Base-by-base conservation (phyloP, 805 yeast species). In the Monosporozyma unispora region DNA sequence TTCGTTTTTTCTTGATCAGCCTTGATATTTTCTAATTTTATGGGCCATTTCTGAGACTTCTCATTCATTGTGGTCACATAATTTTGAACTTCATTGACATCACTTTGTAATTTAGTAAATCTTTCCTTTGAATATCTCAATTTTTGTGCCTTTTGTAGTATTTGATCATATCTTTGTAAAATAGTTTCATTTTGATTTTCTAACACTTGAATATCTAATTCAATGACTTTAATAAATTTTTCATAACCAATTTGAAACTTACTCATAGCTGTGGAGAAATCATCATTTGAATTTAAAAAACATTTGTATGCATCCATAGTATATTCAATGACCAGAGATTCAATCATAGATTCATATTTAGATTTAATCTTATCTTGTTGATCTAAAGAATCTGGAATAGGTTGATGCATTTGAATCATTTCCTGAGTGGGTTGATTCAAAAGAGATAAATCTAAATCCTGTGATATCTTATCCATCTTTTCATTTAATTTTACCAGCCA, bases 401-500 rank as follows among this genome's bases (percentile, higher is more conserved):
- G 35, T 27, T 58, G 58, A 38, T 57, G 56, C 21, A 62, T 43
- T 12, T 59, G 59, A 4, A 63, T 59, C 40, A 63, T 46, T 42
- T 64, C 67, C 45, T 62, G 67, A 1, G 68, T 63, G 33, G 61
- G 61, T 48, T 64, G 62, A 46, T 53, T 53, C 11, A 53, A 37
- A 21, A 62, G 41, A 9, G 56, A 54, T 29, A 57, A 51, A 50
- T 63, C 61, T 31, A 62, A 45, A n/a, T 50, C 51, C 22, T 44
- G 46, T 10, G 58, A 38, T 12, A 56, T 50, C 39, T 60, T 59
- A 45, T 76, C 79, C 50, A 71, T 64, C 47, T 70, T 73, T 53
- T 53, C 60, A 57, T 73, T 81, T 52, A 80, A 71, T 54, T 79
- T 79, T 4, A 84, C 80, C 43, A 89, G 63, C 96, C 96, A 89